A percentile compares a stretch with the other conserved stretches of the same genome.
These are phyloP conservation scores for Trypanosoma avium DNA, from an alignment of 208 protist genomes.

Conservation along the genomic window DNA sequence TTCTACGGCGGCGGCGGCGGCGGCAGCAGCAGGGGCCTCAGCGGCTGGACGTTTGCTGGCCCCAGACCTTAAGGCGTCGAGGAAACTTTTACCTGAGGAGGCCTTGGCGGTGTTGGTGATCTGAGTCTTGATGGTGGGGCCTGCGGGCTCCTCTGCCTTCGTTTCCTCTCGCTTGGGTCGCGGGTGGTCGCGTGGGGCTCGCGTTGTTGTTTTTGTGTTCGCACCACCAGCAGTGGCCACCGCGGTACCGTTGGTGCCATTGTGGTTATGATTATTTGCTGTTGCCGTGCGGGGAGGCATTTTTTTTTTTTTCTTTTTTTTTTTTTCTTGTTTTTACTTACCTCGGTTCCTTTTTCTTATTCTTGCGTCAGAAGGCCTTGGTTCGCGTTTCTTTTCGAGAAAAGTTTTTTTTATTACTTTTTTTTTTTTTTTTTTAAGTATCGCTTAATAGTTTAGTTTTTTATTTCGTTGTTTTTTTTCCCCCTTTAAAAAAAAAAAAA, in stretches of 20 bases:
- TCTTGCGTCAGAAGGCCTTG: not conserved
- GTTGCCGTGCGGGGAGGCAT: constrained; percentile 21
- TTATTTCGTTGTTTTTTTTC: constrained; percentile 2
- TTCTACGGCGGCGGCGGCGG: constrained; percentile 22
- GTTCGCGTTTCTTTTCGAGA: not conserved
- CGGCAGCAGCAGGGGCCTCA: constrained; percentile 12
- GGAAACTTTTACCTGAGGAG: constrained; percentile 60
- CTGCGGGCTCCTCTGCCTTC: constrained; percentile 41
- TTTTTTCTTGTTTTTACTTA: constrained; percentile 4
- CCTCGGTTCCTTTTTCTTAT: not conserved
- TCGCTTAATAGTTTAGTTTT: constrained; percentile 7
- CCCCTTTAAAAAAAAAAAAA: no score
- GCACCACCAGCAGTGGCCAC: no score
- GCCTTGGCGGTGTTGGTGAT: constrained; percentile 59
- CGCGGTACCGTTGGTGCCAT: not conserved
- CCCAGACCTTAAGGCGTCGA: constrained; percentile 57
- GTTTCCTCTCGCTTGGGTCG: constrained; percentile 20
- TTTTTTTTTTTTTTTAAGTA: not conserved
- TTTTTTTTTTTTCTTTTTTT: constrained; percentile 18
- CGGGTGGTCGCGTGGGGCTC: not conserved
- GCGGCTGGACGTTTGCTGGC: constrained; percentile 17
- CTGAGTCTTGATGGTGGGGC: constrained; percentile 54
- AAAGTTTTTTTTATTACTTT: not conserved
- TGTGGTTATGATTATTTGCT: constrained; percentile 26
- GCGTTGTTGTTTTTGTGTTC: constrained; percentile 12